Conservation (phyloP, 2,329 filamentous ascomycete genomes). For the Talaromyces piceae region DNA sequence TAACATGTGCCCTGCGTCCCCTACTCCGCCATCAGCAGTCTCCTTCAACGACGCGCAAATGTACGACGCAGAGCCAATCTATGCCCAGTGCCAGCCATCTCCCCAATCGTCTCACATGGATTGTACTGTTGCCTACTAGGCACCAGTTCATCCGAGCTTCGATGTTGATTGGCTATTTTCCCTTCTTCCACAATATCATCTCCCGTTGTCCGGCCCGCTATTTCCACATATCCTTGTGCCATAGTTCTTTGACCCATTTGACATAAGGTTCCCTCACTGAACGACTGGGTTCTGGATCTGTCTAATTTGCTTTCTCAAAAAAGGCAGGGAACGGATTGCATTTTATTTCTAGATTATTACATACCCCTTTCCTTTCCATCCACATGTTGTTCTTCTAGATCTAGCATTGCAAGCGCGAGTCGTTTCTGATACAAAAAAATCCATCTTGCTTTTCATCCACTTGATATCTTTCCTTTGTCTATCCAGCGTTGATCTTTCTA, state of each 20-base stretch:
- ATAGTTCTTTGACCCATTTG: constrained; percentile 13
- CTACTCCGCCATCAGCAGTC: constrained; percentile 28
- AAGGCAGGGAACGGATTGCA: constrained; percentile 11
- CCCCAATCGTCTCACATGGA: constrained; percentile 27
- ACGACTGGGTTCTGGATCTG: constrained; percentile 9
- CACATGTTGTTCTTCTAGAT: constrained; percentile 25
- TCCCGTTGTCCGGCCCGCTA: constrained; percentile 5
- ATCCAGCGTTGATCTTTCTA: constrained; percentile 7
- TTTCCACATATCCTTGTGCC: constrained; percentile 13
- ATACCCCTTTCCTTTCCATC: constrained; percentile 23
- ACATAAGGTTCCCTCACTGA: constrained; percentile 7
- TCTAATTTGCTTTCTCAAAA: constrained; percentile 6
- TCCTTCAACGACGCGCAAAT: constrained; percentile 30
- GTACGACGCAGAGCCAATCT: constrained; percentile 29
- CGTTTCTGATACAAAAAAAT: constrained; percentile 14
- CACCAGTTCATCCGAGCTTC: not conserved
- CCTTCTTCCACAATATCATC: not conserved
- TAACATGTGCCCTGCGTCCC: constrained; percentile 30
- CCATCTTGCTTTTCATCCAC: constrained; percentile 7
- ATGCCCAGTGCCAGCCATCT: constrained; percentile 28
- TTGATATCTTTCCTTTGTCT: constrained; percentile 4
- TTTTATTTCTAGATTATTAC: constrained; percentile 24
- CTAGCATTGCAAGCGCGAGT: constrained; percentile 42
- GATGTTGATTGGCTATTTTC: not conserved
- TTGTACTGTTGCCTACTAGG: constrained; percentile 26